A percentile compares a stretch with the other conserved stretches of the same genome.
Conservation (phyloP, 2,329 filamentous ascomycete species). For the Fusarium chuoi region DNA sequence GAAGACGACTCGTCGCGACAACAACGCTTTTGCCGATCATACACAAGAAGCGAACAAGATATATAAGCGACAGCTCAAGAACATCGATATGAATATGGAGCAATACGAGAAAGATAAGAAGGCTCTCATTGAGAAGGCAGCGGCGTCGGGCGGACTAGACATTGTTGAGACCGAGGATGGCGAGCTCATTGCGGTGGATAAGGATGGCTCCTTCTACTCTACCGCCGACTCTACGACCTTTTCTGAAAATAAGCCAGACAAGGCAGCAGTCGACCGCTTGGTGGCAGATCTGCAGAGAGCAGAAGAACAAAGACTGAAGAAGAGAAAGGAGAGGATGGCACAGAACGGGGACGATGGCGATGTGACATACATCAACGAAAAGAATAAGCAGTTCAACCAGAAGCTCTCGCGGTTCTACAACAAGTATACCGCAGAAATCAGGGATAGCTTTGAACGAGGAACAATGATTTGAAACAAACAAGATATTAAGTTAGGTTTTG, state of each 20-base stretch:
- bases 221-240: slow-evolving; percentile 86
- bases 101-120: slow-evolving; percentile 90
- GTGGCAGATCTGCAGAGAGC: slow-evolving; percentile 89
- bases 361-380: slow-evolving; percentile 99
- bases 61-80: slow-evolving; percentile 89
- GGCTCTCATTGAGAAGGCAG: slow-evolving; percentile 84
- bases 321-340: slow-evolving; percentile 80
- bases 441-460: slow-evolving; percentile 96
- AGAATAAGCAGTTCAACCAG: slow-evolving; percentile 99
- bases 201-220: slow-evolving; percentile 89
- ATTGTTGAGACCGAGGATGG: slow-evolving; percentile 96
- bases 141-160: slow-evolving; percentile 84
- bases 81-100: slow-evolving; percentile 80
- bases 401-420: slow-evolving; percentile 97
- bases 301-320: slow-evolving; percentile 87
- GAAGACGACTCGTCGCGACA: slow-evolving; percentile 81
- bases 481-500: slow-evolving; percentile 22
- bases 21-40: slow-evolving; percentile 92
- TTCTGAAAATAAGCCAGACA: slow-evolving; percentile 85
- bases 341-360: slow-evolving; percentile 87
- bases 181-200: slow-evolving; percentile 93
- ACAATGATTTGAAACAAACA: slow-evolving; percentile 80
- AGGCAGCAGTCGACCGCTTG: slow-evolving; percentile 86
- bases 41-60: slow-evolving; percentile 87
- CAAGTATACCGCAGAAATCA: slow-evolving; percentile 96